Conservation (phyloP, 1,139 yeast genomes). For the Ogataea hybrid region DNA sequence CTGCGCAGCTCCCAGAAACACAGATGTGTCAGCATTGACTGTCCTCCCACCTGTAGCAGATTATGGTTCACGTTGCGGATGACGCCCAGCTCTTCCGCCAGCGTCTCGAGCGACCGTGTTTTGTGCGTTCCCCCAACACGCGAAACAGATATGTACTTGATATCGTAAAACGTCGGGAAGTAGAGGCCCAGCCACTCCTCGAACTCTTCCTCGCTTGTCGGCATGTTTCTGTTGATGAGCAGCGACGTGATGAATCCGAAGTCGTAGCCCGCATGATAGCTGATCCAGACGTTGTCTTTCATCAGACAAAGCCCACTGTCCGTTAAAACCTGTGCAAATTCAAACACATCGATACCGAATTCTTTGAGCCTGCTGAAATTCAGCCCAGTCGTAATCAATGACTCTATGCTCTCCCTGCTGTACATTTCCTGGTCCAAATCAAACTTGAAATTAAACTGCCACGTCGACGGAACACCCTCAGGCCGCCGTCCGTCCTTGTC, state of each 20-base stretch:
- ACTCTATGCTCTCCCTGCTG: slow-evolving; percentile 71
- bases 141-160: slow-evolving; percentile 67
- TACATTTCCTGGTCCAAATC: slow-evolving; percentile 79
- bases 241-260: slow-evolving; percentile 84
- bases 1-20: slow-evolving; percentile 50
- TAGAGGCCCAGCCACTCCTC: slow-evolving; percentile 66
- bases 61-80: slow-evolving; percentile 30
- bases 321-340: slow-evolving; percentile 80
- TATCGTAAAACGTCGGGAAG: slow-evolving; percentile 83
- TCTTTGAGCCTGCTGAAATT: slow-evolving; percentile 74
- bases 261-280: slow-evolving; percentile 94
- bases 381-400: slow-evolving; percentile 77
- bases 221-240: slow-evolving; percentile 73
- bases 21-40: slow-evolving; percentile 46
- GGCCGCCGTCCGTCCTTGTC: slow-evolving; percentile 77
- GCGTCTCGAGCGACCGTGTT: slow-evolving; percentile 35
- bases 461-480: slow-evolving; percentile 70
- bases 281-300: slow-evolving; percentile 76
- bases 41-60: slow-evolving; percentile 48
- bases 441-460: slow-evolving; percentile 94
- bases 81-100: slow-evolving; percentile 51
- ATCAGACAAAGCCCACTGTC: slow-evolving; percentile 85
- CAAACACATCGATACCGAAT: slow-evolving; percentile 76
- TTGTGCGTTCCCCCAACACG: slow-evolving; percentile 25
- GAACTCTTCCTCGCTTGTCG: slow-evolving; percentile 78